Percentiles rank a stretch among this genome's conserved stretches.
Conservation (phyloP, 73 alveolate genomes). For the Halteria grandinella region DNA sequence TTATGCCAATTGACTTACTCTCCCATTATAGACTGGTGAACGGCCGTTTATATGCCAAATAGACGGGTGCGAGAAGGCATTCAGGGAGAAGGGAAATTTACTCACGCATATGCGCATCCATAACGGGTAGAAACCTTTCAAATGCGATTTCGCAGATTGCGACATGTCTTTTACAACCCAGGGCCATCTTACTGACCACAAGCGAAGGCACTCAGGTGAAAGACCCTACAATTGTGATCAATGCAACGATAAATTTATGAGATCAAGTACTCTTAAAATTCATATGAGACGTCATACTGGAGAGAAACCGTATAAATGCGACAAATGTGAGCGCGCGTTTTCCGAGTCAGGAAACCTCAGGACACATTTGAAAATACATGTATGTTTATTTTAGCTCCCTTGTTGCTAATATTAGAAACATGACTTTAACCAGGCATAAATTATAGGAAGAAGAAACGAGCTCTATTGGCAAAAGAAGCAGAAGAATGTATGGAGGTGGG, state of each 20-base stretch:
- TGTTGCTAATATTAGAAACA: no score
- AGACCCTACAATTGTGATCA: slow-evolving; percentile 71
- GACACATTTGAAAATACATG: slow-evolving; percentile 65
- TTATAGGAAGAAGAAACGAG: slow-evolving; percentile 49
- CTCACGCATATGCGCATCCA: slow-evolving; percentile 89
- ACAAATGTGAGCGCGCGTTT: slow-evolving; percentile 59
- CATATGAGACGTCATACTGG: slow-evolving; percentile 87
- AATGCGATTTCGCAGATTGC: slow-evolving; percentile 81
- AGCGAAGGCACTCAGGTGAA: slow-evolving; percentile 69
- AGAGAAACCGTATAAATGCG: slow-evolving; percentile 70
- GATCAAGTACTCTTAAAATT: slow-evolving; percentile 83
- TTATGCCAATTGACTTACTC: background rate
- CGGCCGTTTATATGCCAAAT: slow-evolving; percentile 65
- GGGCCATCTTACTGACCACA: slow-evolving; percentile 76
- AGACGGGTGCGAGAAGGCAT: slow-evolving; percentile 73
- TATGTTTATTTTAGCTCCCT: background rate
- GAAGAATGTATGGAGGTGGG: no score
- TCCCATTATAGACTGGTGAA: slow-evolving; percentile 68
- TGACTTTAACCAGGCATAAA: no score
- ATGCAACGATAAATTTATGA: slow-evolving; percentile 79
- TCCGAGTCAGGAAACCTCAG: slow-evolving; percentile 66
- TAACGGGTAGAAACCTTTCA: slow-evolving; percentile 84
- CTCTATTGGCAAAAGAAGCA: slow-evolving; percentile 22
- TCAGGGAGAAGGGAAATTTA: slow-evolving; percentile 79
- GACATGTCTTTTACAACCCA: slow-evolving; percentile 71